Evolutionary conservation across 2,329 filamentous ascomycete genomes (phyloP).

Genomic region (Microcyclospora pomicola): DNA sequence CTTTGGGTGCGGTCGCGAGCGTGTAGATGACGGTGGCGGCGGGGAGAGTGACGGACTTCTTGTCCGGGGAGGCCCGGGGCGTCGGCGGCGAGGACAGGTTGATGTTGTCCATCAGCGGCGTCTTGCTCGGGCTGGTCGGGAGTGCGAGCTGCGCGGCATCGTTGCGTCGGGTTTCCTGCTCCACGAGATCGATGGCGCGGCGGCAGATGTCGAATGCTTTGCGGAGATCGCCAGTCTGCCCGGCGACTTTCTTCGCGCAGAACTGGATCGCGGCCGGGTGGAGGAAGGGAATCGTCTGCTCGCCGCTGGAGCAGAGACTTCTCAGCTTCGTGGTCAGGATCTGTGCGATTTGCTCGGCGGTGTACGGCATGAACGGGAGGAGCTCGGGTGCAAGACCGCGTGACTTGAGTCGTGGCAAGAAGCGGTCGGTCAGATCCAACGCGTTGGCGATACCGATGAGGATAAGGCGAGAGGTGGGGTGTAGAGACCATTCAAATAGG

Average conservation of each 20-base stretch:
- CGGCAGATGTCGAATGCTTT: conserved; percentile 93
- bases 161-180: conserved; percentile 66
- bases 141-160: conserved; percentile 46
- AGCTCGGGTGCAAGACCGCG: conserved; percentile 82
- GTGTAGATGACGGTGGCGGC: conserved; percentile 37
- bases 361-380: conserved; percentile 87
- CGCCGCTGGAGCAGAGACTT: conserved; percentile 47
- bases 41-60: conserved; percentile 23
- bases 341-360: conserved; percentile 68
- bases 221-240: conserved; percentile 83
- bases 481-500: conserved; percentile 92
- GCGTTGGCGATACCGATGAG: conserved; percentile 93
- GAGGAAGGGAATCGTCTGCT: conserved; percentile 60
- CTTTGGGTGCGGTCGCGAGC: conserved; percentile 68
- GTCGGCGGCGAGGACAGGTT: conserved; percentile 52
- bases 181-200: conserved; percentile 75
- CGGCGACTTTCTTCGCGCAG: conserved; percentile 86
- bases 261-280: conserved; percentile 89
- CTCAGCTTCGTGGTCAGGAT: conserved; percentile 77
- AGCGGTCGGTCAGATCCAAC: conserved; percentile 86
- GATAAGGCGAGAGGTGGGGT: conserved; percentile 63
- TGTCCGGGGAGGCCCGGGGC: conserved; percentile 27
- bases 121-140: conserved; percentile 49
- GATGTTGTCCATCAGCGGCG: conserved; percentile 64
- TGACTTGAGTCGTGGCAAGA: conserved; percentile 82